Percentiles rank a stretch among this genome's conserved stretches.
Conservation (phyloP, 108 stramenopile species). For the Stephanodiscus minutulus region DNA sequence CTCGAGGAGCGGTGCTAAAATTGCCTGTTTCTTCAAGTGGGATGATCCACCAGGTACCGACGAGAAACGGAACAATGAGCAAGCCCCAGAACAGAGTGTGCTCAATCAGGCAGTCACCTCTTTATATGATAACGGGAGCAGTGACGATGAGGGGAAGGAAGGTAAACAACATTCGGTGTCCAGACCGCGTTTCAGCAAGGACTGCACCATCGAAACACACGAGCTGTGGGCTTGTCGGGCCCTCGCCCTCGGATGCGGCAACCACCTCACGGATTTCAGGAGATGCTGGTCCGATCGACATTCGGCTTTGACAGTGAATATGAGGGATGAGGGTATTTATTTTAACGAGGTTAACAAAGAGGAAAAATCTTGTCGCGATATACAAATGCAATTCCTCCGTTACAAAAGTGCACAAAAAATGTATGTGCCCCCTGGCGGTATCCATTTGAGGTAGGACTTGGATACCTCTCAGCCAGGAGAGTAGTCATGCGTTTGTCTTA, state of each 20-base stretch:
- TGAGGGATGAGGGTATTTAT: background rate
- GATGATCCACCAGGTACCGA: background rate
- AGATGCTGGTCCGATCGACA: slow-evolving; percentile 19
- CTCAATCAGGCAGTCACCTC: slow-evolving; percentile 10
- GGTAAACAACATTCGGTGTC: background rate
- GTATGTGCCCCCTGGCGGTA: too few relatives aligned
- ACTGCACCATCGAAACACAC: slow-evolving; percentile 37
- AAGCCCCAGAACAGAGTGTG: slow-evolving; percentile 9
- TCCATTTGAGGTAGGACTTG: too few relatives aligned
- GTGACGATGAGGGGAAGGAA: background rate
- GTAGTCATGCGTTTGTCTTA: too few relatives aligned
- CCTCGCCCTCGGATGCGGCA: slow-evolving; percentile 40
- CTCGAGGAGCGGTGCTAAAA: slow-evolving; percentile 24
- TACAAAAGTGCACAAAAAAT: too few relatives aligned
- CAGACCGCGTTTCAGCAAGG: slow-evolving; percentile 23
- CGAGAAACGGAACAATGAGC: background rate
- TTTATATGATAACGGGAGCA: slow-evolving; percentile 8
- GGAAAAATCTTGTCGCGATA: slow-evolving; percentile 16
- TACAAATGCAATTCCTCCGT: too few relatives aligned
- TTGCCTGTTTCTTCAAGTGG: slow-evolving; percentile 39
- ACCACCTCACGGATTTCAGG: slow-evolving; percentile 30
- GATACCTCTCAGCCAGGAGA: too few relatives aligned
- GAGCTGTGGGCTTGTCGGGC: slow-evolving; percentile 50
- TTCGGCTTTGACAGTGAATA: background rate
- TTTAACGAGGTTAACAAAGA: background rate